Base-by-base conservation (phyloP, 768 basidiomycete genomes). In the Collybiopsis confluens region DNA sequence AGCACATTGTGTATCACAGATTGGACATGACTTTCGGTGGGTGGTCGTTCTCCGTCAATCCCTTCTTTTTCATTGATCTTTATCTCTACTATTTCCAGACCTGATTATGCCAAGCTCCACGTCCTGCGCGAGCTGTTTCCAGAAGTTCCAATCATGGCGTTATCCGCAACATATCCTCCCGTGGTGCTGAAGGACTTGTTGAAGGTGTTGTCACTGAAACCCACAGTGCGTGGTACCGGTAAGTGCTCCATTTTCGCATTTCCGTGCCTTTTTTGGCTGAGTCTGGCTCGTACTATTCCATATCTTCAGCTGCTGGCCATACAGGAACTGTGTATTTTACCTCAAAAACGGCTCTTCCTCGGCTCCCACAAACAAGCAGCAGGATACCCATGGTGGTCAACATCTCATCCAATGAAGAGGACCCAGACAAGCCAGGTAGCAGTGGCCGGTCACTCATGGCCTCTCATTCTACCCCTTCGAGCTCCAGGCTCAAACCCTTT, bases 1-100 rank as follows among this genome's bases (percentile, higher is more conserved):
- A 66, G 90, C 90, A 1, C 90, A 93, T 56, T 93, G 90, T 58
- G 83, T 90, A 30, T 89, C 89, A 10, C 82, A 86, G 54, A 68
- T 86, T 20, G 90, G 88, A 1, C 90, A 93, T 59, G 91, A 96
- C 65, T 96, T 90, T 69, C 79, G 92, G 88, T 86, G 62, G 20
- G 65, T 52, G 10, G n/a, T 30, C 37, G 23, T 40, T 23, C n/a
- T 36, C 51, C 1, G 7, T 11, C 35, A 10, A 18, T 10, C 2
- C 35, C 43, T 45, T 18, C 16, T 16, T 5, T n/a, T 42, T n/a
- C 42, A 23, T 40, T 40, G 30, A 30, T 56, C 54, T 54, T n/a
- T n/a, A n/a, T n/a, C n/a, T n/a, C n/a, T n/a, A n/a, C 42, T 24
- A 50, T 13, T 18, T 5, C 20, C 53, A 90, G 90, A 42, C 88